phyloP scores from a whole-genome alignment of 169 alveolate species.

The Sarcocystis neurona region DNA sequence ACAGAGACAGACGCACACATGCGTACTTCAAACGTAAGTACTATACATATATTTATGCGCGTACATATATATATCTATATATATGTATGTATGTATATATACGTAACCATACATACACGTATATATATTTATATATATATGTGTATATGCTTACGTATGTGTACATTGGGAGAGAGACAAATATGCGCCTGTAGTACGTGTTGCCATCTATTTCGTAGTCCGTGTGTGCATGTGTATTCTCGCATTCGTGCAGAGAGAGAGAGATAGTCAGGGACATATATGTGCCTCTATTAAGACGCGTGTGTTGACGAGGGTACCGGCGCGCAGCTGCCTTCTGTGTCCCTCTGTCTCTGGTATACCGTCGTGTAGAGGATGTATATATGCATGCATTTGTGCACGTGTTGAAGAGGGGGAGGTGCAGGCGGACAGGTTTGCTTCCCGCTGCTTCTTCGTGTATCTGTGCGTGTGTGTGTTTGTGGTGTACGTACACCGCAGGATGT shows the following conservation, averaged over 20 bases:
- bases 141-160: neutral
- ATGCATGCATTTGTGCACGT: too few relatives aligned
- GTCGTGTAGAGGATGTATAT: too few relatives aligned
- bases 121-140: too few relatives aligned
- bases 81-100: too few relatives aligned
- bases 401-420: too few relatives aligned
- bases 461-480: neutral
- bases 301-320: neutral
- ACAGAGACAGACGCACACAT: too few relatives aligned
- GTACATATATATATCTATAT: too few relatives aligned
- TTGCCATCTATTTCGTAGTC: too few relatives aligned
- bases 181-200: neutral
- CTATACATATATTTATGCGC: too few relatives aligned
- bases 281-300: neutral
- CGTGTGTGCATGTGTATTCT: neutral
- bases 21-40: too few relatives aligned
- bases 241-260: neutral
- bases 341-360: too few relatives aligned
- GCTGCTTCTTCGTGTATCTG: neutral
- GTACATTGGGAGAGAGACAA: neutral
- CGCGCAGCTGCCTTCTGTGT: neutral
- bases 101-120: too few relatives aligned
- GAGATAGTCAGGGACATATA: neutral
- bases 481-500: conserved; percentile 72
- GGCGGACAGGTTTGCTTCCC: neutral